phyloP scores from a whole-genome alignment of 2,329 filamentous ascomycete genomes.

The Trichophyton simii region DNA sequence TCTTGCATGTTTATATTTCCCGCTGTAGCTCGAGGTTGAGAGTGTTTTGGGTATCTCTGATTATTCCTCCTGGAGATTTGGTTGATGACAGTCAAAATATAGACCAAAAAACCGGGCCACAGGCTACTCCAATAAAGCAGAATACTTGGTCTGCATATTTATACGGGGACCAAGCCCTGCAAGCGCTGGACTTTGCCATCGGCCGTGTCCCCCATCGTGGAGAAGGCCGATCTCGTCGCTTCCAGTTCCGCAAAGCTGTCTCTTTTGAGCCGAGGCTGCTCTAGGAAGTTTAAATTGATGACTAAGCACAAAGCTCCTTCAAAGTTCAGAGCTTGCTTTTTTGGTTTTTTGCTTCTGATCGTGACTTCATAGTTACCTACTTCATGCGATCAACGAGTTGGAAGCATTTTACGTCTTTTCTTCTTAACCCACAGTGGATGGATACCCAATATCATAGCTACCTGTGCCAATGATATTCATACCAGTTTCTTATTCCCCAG shows the following conservation, averaged over 20 bases:
- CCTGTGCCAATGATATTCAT: not conserved
- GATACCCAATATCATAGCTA: not conserved
- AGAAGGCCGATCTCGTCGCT: not conserved
- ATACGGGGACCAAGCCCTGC: not conserved
- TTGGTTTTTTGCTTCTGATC: too few species aligned
- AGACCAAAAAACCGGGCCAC: too few species aligned
- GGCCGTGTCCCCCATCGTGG: not conserved
- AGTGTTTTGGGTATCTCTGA: too few species aligned
- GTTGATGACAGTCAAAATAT: too few species aligned
- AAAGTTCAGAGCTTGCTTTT: too few species aligned
- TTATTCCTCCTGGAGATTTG: too few species aligned
- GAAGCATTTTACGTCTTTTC: not conserved
- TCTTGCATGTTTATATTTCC: not conserved
- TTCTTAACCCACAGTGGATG: not conserved
- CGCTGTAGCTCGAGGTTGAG: not conserved
- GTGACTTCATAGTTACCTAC: too few species aligned
- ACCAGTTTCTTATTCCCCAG: not conserved
- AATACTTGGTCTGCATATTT: not conserved
- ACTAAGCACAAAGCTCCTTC: not conserved
- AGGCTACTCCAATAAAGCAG: too few species aligned
- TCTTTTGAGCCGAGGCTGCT: not conserved
- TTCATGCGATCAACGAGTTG: too few species aligned
- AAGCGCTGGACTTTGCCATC: not conserved
- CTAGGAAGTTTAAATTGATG: not conserved
- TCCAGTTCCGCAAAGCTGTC: not conserved